Percentiles rank a stretch among this genome's conserved stretches.
Evolutionary conservation across 768 basidiomycete species (phyloP).

Genomic region (Strobilomyces dryophilus): DNA sequence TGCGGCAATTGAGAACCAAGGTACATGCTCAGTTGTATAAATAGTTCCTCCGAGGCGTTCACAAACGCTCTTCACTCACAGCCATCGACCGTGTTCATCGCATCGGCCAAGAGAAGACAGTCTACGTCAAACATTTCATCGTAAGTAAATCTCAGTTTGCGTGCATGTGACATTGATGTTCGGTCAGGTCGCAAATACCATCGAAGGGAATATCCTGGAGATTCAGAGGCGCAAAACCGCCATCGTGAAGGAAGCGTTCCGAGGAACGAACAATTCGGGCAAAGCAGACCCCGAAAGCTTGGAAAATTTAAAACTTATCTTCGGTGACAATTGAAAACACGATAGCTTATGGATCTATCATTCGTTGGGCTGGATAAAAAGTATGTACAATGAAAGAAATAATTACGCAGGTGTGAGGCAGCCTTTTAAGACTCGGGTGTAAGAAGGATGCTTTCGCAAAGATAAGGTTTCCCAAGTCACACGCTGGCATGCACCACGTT

Average conservation of each 20-base stretch:
- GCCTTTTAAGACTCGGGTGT: too few species aligned
- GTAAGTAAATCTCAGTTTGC: slow-evolving; percentile 37
- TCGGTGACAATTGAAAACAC: slow-evolving; percentile 8
- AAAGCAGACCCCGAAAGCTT: slow-evolving; percentile 65
- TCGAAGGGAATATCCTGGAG: slow-evolving; percentile 73
- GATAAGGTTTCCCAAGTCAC: not conserved
- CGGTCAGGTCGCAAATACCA: slow-evolving; percentile 61
- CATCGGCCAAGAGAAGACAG: slow-evolving; percentile 78
- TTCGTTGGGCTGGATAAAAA: too few species aligned
- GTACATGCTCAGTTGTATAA: slow-evolving; percentile 27
- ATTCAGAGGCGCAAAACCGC: slow-evolving; percentile 87
- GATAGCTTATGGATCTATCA: too few species aligned
- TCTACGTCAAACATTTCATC: slow-evolving; percentile 83
- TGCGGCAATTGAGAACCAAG: slow-evolving; percentile 77
- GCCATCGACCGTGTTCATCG: slow-evolving; percentile 86
- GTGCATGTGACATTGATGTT: not conserved
- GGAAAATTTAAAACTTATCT: slow-evolving; percentile 61
- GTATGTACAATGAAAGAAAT: too few species aligned
- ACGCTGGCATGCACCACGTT: not conserved
- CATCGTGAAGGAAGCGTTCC: slow-evolving; percentile 81
- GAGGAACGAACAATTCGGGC: slow-evolving; percentile 43
- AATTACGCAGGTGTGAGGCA: too few species aligned
- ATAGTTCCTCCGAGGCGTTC: not conserved
- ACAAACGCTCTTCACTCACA: slow-evolving; percentile 25
- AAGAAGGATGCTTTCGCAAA: too few species aligned